Percentiles rank a stretch among this genome's conserved stretches.
phyloP scores from a whole-genome alignment of 2,329 filamentous ascomycete genomes.

The Acrodontium crateriforme region DNA sequence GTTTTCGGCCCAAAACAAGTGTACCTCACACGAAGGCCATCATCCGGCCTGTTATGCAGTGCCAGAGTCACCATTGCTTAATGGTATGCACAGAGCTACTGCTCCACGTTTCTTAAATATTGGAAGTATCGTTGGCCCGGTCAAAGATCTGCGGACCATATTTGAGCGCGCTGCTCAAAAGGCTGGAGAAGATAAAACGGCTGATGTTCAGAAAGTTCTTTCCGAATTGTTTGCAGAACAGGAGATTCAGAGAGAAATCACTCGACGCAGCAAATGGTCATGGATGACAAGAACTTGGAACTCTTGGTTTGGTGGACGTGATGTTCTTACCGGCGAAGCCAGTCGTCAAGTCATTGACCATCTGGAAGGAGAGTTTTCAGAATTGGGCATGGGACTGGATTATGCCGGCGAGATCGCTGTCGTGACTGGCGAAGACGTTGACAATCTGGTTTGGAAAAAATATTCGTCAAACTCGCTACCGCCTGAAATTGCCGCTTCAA shows the following conservation, averaged over 20 bases:
- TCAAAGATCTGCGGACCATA: constrained; percentile 18
- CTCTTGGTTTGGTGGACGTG: background rate
- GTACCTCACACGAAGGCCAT: too few relatives aligned
- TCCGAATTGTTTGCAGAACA: constrained; percentile 40
- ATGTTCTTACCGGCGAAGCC: background rate
- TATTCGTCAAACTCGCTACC: constrained; percentile 4
- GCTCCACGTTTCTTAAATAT: background rate
- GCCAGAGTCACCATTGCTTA: background rate
- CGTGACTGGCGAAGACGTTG: background rate
- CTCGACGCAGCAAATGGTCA: constrained; percentile 18
- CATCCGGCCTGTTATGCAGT: constrained; percentile 1
- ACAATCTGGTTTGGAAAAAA: background rate
- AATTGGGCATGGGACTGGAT: constrained; percentile 10
- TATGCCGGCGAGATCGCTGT: constrained; percentile 6
- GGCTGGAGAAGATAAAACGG: background rate
- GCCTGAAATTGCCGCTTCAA: constrained; percentile 11
- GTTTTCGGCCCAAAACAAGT: constrained; percentile 10
- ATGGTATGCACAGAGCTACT: too few relatives aligned
- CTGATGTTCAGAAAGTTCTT: constrained; percentile 20
- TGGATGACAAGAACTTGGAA: background rate
- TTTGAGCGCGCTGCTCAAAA: constrained; percentile 17
- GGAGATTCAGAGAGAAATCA: constrained; percentile 35
- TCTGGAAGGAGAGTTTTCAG: constrained; percentile 1
- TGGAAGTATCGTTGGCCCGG: constrained; percentile 30
- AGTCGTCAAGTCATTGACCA: background rate